Base-by-base conservation (phyloP, 306 rosid genomes). In the Quercus mongolica region DNA sequence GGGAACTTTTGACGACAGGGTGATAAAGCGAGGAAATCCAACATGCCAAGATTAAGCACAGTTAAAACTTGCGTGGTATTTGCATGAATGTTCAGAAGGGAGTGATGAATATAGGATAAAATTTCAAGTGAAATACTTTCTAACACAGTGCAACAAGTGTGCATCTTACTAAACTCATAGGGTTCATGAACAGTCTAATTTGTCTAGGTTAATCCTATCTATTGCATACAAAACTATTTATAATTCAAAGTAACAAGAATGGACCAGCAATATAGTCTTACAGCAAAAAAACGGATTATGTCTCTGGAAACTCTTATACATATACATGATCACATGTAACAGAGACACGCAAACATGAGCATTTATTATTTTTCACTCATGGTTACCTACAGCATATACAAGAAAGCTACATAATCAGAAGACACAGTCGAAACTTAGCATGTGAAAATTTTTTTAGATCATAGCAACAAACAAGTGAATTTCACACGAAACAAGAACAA, bases 391-490 rank as follows among this genome's bases (percentile, higher is more conserved):
- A 17, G 21, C 46, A 15, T 30, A 30, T 8, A 64, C 70, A 52
- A 54, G 28, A 67, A 20, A 19, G 20, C 71, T 73, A 74, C 56
- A 67, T 79, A 77, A 74, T 57, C 20, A 18, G 68, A 74, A 58
- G 9, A 63, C 69, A 59, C 25, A 75, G 23, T 68, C 10, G 18
- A 68, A 35, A 33, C 54, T 35, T 28, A 19, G 72, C 25, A 68
- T 11, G 28, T 68, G 51, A 1, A 57, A 15, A 58, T 55, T 14
- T 17, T 71, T 3, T 56, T 56, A 67, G 38, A 74, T 56, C 59
- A 68, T 28, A 8, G 56, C 23, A 20, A 58, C 51, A 18, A 71
- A 38, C 56, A 17, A 59, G 65, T 76, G 58, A 55, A 54, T 8
- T 56, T 65, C 63, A 65, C 54, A 62, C 1, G 26, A 76, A 76